A percentile compares a stretch with the other conserved stretches of the same genome.
Conservation (phyloP, 2,329 filamentous ascomycete genomes). For the Dothiorella sarmentorum region DNA sequence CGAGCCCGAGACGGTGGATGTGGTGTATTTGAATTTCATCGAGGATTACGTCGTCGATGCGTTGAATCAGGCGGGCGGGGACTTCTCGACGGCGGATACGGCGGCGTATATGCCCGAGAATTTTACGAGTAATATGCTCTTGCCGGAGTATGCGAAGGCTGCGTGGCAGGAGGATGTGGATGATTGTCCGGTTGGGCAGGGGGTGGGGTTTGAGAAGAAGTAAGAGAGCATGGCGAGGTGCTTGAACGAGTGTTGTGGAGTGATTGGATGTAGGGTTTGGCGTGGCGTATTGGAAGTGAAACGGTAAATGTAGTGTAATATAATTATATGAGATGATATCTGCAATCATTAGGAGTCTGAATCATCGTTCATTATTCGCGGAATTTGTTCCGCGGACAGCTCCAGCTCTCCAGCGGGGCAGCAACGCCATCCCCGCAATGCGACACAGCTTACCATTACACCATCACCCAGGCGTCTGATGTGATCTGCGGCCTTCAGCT, state of each 20-base stretch:
- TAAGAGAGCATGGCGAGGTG: neutral
- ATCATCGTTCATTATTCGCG: neutral
- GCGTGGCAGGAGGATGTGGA: slow-evolving; percentile 40
- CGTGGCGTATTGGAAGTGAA: neutral
- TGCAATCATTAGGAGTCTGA: too few relatives aligned
- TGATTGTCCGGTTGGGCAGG: slow-evolving; percentile 39
- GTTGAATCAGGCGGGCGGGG: slow-evolving; percentile 34
- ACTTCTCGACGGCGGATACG: slow-evolving; percentile 31
- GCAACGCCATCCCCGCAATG: neutral
- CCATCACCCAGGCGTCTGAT: neutral
- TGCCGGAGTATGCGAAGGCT: slow-evolving; percentile 40
- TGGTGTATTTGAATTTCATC: slow-evolving; percentile 54
- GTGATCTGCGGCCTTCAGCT: neutral
- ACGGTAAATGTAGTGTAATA: neutral
- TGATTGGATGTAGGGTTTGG: neutral
- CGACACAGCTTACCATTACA: neutral
- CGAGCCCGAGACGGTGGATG: slow-evolving; percentile 47
- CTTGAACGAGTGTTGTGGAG: neutral
- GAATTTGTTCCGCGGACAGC: neutral
- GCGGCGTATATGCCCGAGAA: slow-evolving; percentile 36
- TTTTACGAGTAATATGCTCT: slow-evolving; percentile 44
- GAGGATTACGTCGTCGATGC: slow-evolving; percentile 35
- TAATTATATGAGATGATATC: too few relatives aligned
- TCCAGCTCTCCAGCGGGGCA: slow-evolving; percentile 4
- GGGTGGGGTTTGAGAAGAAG: slow-evolving; percentile 26